phyloP scores from a whole-genome alignment of 2,329 filamentous ascomycete genomes.

The Emmonsia crescens region DNA sequence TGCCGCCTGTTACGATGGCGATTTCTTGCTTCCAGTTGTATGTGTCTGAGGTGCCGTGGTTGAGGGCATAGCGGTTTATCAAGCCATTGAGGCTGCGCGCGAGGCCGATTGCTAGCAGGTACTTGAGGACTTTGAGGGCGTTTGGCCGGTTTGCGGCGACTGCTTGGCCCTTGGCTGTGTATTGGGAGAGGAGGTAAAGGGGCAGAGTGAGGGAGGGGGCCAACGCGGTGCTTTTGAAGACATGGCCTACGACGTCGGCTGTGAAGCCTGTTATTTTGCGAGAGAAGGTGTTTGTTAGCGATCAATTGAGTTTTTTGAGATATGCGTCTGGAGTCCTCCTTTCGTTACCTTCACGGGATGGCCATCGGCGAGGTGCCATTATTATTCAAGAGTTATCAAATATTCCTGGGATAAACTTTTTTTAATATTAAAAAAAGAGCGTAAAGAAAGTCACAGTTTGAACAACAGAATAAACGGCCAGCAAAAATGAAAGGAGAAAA shows the following conservation, averaged over 20 bases:
- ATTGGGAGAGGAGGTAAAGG: constrained; percentile 51
- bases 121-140: constrained; percentile 43
- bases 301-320: background rate
- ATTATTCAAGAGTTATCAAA: background rate
- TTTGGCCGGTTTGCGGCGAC: constrained; percentile 43
- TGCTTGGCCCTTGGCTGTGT: constrained; percentile 51
- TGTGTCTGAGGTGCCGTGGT: constrained; percentile 31
- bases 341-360: constrained; percentile 25
- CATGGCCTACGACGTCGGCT: constrained; percentile 47
- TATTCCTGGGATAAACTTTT: background rate
- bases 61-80: constrained; percentile 41
- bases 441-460: too few relatives aligned
- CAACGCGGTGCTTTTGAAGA: constrained; percentile 51
- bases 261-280: constrained; percentile 36
- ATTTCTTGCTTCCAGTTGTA: constrained; percentile 55
- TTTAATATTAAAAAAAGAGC: too few relatives aligned
- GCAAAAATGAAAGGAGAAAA: background rate
- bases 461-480: background rate
- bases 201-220: constrained; percentile 56
- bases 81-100: constrained; percentile 39
- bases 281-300: constrained; percentile 8
- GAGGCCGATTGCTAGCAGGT: constrained; percentile 44
- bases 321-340: background rate
- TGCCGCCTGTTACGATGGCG: constrained; percentile 63
- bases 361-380: constrained; percentile 12